phyloP scores from a whole-genome alignment of 176 grass and related monocot species.

The Phyllostachys edulis region DNA sequence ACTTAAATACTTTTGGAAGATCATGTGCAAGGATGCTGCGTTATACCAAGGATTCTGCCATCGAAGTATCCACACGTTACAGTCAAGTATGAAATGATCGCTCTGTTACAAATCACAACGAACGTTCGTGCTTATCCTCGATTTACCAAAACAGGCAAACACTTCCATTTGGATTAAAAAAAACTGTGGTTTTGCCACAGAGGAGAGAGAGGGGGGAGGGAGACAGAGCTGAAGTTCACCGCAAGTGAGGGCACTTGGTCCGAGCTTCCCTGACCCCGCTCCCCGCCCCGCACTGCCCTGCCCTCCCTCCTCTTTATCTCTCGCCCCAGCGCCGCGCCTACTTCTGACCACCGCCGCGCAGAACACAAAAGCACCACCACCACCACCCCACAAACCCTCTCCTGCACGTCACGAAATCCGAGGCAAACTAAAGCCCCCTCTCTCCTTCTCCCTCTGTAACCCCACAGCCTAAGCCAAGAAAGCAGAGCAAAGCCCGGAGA shows the following conservation, averaged over 20 bases:
- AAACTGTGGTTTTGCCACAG: too few species aligned
- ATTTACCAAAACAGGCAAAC: too few species aligned
- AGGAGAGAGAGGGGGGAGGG: too few species aligned
- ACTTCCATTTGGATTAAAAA: too few species aligned
- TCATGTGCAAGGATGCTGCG: too few species aligned
- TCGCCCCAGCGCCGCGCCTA: constrained; percentile 41
- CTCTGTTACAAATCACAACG: too few species aligned
- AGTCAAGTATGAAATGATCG: too few species aligned
- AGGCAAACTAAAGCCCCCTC: background rate
- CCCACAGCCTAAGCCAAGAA: constrained; percentile 21
- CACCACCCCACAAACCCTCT: constrained; percentile 19
- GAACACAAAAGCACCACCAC: constrained; percentile 44
- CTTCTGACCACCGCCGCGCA: constrained; percentile 53
- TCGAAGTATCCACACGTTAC: background rate
- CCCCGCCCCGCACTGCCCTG: background rate
- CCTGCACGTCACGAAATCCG: constrained; percentile 40
- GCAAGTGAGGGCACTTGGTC: constrained; percentile 14
- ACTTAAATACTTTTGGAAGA: background rate
- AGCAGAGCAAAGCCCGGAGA: constrained; percentile 30
- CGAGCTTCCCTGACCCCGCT: constrained; percentile 30
- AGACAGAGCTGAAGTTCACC: too few species aligned
- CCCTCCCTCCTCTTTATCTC: constrained; percentile 37
- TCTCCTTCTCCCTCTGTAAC: background rate
- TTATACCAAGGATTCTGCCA: too few species aligned
- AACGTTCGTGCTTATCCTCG: too few species aligned